Conservation (phyloP, 352 stramenopile species). For the Globisporangium cederbergense region DNA sequence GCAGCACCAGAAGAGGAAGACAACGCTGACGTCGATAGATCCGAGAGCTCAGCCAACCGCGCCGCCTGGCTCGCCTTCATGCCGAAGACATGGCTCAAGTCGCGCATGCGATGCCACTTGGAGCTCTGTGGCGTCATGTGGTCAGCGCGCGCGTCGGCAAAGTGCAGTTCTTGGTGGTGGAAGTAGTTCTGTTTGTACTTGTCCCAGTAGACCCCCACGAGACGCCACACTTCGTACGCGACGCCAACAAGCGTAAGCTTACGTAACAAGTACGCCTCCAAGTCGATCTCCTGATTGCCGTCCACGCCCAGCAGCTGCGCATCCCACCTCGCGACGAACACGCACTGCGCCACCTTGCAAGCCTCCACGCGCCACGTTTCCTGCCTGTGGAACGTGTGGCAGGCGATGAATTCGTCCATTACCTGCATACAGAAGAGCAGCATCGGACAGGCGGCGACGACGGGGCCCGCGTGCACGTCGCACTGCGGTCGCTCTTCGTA, state of each 20-base stretch:
- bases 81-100: constrained; percentile 50
- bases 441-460: constrained; percentile 39
- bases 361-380: constrained; percentile 40
- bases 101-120: constrained; percentile 32
- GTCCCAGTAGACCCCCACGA: constrained; percentile 58
- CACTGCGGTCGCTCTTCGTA: constrained; percentile 33
- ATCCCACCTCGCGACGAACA: constrained; percentile 60
- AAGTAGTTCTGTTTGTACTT: constrained; percentile 59
- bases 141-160: constrained; percentile 26
- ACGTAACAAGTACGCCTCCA: constrained; percentile 33
- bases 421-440: constrained; percentile 73
- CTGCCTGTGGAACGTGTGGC: constrained; percentile 24
- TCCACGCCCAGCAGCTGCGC: constrained; percentile 23
- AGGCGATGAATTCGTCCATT: constrained; percentile 69
- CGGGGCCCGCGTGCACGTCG: constrained; percentile 30
- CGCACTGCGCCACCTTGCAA: constrained; percentile 48
- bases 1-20: constrained; percentile 4
- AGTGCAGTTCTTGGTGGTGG: constrained; percentile 64
- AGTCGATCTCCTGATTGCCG: constrained; percentile 19
- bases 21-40: constrained; percentile 2
- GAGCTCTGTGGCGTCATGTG: constrained; percentile 11
- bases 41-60: constrained; percentile 22
- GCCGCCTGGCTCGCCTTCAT: constrained; percentile 40
- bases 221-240: constrained; percentile 45
- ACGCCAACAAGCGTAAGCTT: constrained; percentile 43